Evolutionary conservation across 2,329 filamentous ascomycete genomes (phyloP).

Genomic region (Helotiales sp.): DNA sequence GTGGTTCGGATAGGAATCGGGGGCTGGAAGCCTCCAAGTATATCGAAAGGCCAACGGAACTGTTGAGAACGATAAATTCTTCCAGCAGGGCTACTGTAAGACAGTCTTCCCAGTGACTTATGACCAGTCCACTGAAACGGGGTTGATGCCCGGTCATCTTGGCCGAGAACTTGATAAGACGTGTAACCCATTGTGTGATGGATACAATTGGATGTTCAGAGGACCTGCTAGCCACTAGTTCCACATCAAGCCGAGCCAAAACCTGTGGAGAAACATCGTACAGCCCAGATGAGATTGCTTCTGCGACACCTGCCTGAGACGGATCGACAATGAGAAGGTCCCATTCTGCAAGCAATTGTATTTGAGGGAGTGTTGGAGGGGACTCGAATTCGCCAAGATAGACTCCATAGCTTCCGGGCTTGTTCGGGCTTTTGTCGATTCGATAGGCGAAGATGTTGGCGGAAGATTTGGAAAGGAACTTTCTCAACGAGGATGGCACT

Average conservation of each 20-base stretch:
- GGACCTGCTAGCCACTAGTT: conserved; percentile 10
- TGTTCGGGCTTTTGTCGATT: conserved; percentile 24
- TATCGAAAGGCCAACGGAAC: conserved; percentile 35
- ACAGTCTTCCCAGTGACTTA: conserved; percentile 32
- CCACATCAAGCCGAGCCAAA: conserved; percentile 36
- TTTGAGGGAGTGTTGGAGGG: conserved; percentile 43
- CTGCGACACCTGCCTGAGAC: conserved; percentile 44
- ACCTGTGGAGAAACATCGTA: conserved; percentile 29
- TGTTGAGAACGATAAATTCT: conserved; percentile 34
- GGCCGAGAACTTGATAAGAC: conserved; percentile 25
- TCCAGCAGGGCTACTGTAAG: conserved; percentile 27
- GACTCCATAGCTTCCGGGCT: conserved; percentile 44
- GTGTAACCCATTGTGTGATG: conserved; percentile 27
- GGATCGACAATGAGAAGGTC: conserved; percentile 52
- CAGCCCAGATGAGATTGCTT: conserved; percentile 40
- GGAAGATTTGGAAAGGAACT: conserved; percentile 24
- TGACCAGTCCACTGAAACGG: conserved; percentile 32
- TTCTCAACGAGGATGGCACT: conserved; percentile 23
- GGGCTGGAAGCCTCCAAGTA: conserved; percentile 38
- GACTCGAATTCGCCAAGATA: conserved; percentile 48
- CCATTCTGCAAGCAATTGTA: conserved; percentile 48
- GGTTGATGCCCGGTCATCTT: conserved; percentile 24
- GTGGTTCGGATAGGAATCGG: conserved; percentile 34
- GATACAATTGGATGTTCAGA: conserved; percentile 19
- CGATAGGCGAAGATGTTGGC: conserved; percentile 26